Base-by-base conservation (phyloP, 106 monocot genomes). In the Gastrodia elata region DNA sequence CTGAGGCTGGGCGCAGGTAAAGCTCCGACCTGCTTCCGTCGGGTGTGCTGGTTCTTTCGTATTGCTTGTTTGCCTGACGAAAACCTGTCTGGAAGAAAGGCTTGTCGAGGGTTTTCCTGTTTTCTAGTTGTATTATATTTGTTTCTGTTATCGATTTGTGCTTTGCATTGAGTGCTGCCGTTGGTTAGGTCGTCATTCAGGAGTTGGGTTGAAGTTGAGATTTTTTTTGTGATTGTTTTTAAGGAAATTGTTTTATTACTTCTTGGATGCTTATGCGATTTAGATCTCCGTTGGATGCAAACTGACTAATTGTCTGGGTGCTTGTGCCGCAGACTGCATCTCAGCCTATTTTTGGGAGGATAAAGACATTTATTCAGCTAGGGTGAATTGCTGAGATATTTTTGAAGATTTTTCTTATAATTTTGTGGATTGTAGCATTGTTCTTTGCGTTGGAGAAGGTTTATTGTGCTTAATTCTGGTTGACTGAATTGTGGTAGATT, bases 211-310 rank as follows among this genome's bases (percentile, higher is more conserved):
- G n/a, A 67, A 67, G 37, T 67, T 67, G n/a, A 20, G 67, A 37
- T 38, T 67, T 65, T 67, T 65, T 38, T 67, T 32, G 61, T 61
- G 61, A 61, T 30, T 61, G 32, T 61, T 13, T 61, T 2, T 8
- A 61, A 61, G 52, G 52, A 7, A 52, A n/a, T 52, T 49, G 44
- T 58, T 58, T 5, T 5, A 58, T 9, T 32, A 32, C 13, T 32
- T 13, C 1, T 8, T 67, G 37, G 37, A 67, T 35, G 4, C 38
- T 37, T 67, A 20, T 5, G 34, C 14, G 15, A 35, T 38, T 35
- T 16, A 18, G 34, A 36, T 67, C 37, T 33, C 5, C 2, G 18
- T 67, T 67, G 37, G 15, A 38, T n/a, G n/a, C n/a, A 65, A 65
- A 2, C 65, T 20, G n/a, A 3, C 13, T 61, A 32, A 14, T 67